Percentiles rank a stretch among this genome's conserved stretches.
Evolutionary conservation across 2,329 filamentous ascomycete genomes (phyloP).

Genomic region (Neospermospora avenae): DNA sequence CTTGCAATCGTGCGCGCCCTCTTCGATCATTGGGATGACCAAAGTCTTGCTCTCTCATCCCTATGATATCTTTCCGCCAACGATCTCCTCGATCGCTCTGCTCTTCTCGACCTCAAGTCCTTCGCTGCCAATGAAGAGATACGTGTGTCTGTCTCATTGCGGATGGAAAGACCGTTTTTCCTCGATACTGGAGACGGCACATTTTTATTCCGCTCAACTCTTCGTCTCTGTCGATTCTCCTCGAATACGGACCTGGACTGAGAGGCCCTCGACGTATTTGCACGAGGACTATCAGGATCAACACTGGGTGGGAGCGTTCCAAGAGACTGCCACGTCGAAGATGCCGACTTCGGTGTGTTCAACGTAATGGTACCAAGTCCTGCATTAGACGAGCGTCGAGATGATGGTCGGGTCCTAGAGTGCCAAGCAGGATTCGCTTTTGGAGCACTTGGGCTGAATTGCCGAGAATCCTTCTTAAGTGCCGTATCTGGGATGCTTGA

Average conservation of each 20-base stretch:
- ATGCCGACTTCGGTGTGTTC: background rate
- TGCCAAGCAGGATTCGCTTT: background rate
- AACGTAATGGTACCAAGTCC: background rate
- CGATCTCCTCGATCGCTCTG: background rate
- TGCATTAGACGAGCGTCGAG: background rate
- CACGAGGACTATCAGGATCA: background rate
- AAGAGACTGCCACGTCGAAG: background rate
- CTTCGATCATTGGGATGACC: background rate
- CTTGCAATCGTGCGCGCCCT: too few relatives aligned
- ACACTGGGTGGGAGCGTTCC: background rate
- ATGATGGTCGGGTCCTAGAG: background rate
- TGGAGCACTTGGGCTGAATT: background rate
- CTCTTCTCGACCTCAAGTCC: background rate
- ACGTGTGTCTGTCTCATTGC: background rate
- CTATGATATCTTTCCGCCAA: background rate
- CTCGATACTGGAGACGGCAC: background rate
- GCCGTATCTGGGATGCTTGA: too few relatives aligned
- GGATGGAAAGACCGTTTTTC: background rate
- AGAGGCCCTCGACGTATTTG: background rate
- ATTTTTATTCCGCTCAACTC: background rate
- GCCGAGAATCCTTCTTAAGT: background rate
- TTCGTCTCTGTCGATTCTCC: constrained; percentile 3
- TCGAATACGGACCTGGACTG: background rate
- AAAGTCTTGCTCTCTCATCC: constrained; percentile 8
- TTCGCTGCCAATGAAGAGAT: background rate